Conservation (phyloP, 2,329 filamentous ascomycete genomes). For the Fusarium dimerum region DNA sequence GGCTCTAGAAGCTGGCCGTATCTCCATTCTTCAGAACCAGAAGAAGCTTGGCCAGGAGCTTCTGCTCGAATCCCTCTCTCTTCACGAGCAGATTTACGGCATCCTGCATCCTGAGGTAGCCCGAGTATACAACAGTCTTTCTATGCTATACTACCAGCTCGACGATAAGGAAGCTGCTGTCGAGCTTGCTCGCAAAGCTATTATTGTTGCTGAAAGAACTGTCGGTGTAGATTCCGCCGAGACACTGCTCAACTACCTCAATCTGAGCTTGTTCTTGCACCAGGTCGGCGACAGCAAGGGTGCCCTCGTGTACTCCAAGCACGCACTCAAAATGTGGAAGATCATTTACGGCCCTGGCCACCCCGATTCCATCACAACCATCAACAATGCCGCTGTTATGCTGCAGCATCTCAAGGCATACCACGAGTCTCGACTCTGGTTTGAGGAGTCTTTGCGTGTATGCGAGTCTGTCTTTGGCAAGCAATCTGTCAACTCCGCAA, state of each 20-base stretch:
- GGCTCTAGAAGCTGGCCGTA: slow-evolving; percentile 90
- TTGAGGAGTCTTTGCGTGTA: slow-evolving; percentile 86
- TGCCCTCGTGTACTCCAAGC: slow-evolving; percentile 86
- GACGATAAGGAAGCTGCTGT: slow-evolving; percentile 96
- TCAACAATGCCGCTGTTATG: slow-evolving; percentile 99
- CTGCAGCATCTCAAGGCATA: slow-evolving; percentile 93
- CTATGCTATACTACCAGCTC: slow-evolving; percentile 95
- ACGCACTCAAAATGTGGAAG: slow-evolving; percentile 95
- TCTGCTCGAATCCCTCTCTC: slow-evolving; percentile 88
- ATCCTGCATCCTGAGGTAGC: slow-evolving; percentile 96
- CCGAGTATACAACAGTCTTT: slow-evolving; percentile 89
- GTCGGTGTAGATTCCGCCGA: slow-evolving; percentile 91
- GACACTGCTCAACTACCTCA: slow-evolving; percentile 93
- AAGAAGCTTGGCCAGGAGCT: slow-evolving; percentile 95
- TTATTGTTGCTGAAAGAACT: slow-evolving; percentile 93
- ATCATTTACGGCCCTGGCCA: slow-evolving; percentile 92
- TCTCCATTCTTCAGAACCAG: slow-evolving; percentile 94
- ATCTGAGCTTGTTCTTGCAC: slow-evolving; percentile 92
- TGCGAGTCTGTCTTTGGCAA: slow-evolving; percentile 90
- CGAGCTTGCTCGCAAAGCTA: slow-evolving; percentile 92
- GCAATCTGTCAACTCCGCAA: slow-evolving; percentile 89
- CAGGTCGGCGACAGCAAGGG: slow-evolving; percentile 85
- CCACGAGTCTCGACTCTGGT: slow-evolving; percentile 93
- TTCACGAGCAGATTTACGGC: slow-evolving; percentile 98
- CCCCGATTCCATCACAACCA: slow-evolving; percentile 95